A percentile compares a stretch with the other conserved stretches of the same genome.
phyloP scores from a whole-genome alignment of 495 filamentous ascomycete species.

The Rhizodiscina lignyota region DNA sequence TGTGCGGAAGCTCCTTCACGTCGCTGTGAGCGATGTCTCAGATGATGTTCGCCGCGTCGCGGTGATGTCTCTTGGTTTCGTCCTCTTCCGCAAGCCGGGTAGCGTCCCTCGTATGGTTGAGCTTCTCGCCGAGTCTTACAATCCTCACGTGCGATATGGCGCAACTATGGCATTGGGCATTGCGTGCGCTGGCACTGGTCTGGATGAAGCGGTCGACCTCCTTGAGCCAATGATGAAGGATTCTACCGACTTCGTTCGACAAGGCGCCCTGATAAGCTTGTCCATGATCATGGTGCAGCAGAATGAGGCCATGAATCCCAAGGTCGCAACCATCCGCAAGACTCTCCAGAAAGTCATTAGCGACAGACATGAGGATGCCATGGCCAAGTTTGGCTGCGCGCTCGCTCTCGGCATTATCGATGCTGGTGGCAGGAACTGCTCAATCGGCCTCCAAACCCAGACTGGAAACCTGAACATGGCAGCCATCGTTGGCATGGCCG shows the following conservation, averaged over 20 bases:
- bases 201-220: conserved; percentile 93
- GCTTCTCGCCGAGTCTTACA: conserved; percentile 92
- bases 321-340: conserved; percentile 46
- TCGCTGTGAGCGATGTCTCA: conserved; percentile 95
- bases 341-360: conserved; percentile 62
- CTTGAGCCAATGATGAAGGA: conserved; percentile 99
- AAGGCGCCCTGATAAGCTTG: conserved; percentile 87
- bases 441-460: conserved; percentile 91
- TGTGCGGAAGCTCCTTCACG: conserved; percentile 89
- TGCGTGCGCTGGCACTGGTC: conserved; percentile 88
- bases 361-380: conserved; percentile 95
- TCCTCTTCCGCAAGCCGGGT: conserved; percentile 93
- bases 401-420: conserved; percentile 94
- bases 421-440: conserved; percentile 95
- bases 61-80: conserved; percentile 98
- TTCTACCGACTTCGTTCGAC: conserved; percentile 93
- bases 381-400: conserved; percentile 96
- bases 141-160: conserved; percentile 95
- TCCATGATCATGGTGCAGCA: conserved; percentile 98
- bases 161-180: conserved; percentile 98
- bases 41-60: conserved; percentile 93
- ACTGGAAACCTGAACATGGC: conserved; percentile 97
- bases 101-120: conserved; percentile 99
- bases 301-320: conserved; percentile 57
- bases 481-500: conserved; percentile 90